Evolutionary conservation across 176 grass and related monocot species (phyloP), one percentile per base, ranked within the genome.

Genomic region (Carex scoparia): DNA sequence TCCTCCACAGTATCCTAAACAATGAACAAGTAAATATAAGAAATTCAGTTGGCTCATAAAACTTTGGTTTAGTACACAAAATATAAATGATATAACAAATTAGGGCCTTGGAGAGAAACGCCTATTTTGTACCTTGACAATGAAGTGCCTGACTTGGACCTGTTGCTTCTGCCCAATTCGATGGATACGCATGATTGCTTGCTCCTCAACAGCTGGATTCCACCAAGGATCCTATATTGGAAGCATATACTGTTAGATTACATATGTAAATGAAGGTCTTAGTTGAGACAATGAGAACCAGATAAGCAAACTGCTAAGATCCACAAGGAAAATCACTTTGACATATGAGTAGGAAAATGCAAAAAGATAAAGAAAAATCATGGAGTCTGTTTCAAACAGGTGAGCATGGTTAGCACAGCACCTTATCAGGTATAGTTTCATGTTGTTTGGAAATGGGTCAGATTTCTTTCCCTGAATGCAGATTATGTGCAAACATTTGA

Each of bases 181-280:
- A 79, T 98, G 95, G 79, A 93, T 98, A 62, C 95, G 90, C 95
- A 94, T 98, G 79, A 98, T 93, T 64, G 95, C 95, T 79, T 98
- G 95, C 87, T 98, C 95, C 78, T 98, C 95, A 11, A 98, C 95
- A 72, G 95, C 92, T 72, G 95, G 95, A 83, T 98, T 98, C 95
- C 95, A 98, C 95, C 95, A 98, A 62, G 95, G 92, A 87, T 98
- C 95, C 95, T 98, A 40, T 44, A 80, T 81, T 59, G 18, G 16
- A 28, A 60, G 59, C 85, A 13, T 79, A 65, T n/a, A 79, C 1
- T 65, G 35, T 23, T 81, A 23, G 4, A 79, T 49, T 73, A 42
- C 38, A 63, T 18, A 87, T 10, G 13, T 16, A 81, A 32, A 40
- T 60, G 46, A 31, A 65, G 23, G 48, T 76, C 23, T 31, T 71